Conservation (phyloP, 179 eudicot genomes). For the Beta macrorhiza region DNA sequence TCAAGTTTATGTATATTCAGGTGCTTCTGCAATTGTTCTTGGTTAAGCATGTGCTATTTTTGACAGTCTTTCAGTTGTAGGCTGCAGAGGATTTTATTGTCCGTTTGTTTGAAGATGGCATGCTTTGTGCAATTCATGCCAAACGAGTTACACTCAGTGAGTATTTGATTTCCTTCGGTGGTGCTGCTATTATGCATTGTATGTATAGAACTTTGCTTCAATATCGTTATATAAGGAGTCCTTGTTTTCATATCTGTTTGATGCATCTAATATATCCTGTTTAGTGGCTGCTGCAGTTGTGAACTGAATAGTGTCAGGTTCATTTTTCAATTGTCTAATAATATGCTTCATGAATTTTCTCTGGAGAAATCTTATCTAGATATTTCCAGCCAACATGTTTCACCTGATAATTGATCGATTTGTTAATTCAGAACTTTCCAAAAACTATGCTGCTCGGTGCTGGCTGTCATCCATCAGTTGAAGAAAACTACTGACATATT, state of each 20-base stretch:
- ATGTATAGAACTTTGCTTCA: not conserved
- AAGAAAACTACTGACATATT: not conserved
- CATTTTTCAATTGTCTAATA: not conserved
- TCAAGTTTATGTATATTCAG: not conserved
- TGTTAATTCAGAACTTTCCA: not conserved
- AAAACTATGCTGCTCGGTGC: not conserved
- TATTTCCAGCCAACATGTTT: not conserved
- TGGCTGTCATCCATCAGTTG: not conserved
- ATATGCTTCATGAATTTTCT: not conserved
- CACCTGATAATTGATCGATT: not conserved
- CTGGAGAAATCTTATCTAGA: not conserved
- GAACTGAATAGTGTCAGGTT: not conserved
- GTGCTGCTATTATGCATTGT: not conserved
- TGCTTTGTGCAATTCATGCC: constrained; percentile 81
- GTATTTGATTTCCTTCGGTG: constrained; percentile 27
- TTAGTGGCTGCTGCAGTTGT: not conserved
- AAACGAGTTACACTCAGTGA: constrained; percentile 84
- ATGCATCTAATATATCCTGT: not conserved
- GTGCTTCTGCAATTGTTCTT: not conserved
- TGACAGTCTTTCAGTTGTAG: constrained; percentile 36
- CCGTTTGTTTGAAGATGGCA: constrained; percentile 64
- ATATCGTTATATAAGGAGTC: too few relatives aligned
- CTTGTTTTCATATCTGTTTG: not conserved
- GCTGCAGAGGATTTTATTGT: constrained; percentile 72
- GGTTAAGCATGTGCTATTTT: constrained; percentile 4